Evolutionary conservation across 805 yeast genomes (phyloP), one percentile per base, ranked within the genome.

Genomic region (Metschnikowia matae): DNA sequence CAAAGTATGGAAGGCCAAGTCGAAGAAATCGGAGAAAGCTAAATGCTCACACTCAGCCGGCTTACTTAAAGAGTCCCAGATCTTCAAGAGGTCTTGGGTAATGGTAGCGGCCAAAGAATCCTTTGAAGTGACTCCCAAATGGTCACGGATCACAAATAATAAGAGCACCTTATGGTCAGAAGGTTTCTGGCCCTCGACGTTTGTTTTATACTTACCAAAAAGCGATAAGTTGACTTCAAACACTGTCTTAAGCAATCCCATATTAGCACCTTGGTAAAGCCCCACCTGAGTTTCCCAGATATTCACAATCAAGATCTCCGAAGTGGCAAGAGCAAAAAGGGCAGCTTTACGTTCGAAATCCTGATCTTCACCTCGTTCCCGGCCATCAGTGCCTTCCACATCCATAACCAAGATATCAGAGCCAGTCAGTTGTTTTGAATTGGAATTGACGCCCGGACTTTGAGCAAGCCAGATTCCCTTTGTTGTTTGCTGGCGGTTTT

Each of bases 351-450:
- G 80, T 69, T 94, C 99, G 67, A 94, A 94, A 69, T 94, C 99
- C 68, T 94, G 97, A 68, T 94, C 98, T 61, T 94, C 99, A 23
- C 98, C 98, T 49, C 97, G 80, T 69, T 94, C 99, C 53, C 97
- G 80, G 44, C 99, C 98, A 70, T 94, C 99, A 0, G 97, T 91
- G 44, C 99, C 99, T 70, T 94, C 99, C n/a, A 94, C 98, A 64
- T 94, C 99, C 79, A 94, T 79, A 2, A 94, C 95, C 54, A 89
- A 78, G 10, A 89, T 74, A 54, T 82, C 75, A 26, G 66, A 18
- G 13, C 43, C 46, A 13, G 2, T 10, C 10, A 8, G 29, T 11
- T 50, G 35, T 6, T 15, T 39, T 2, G 44, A 18, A 18, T 48
- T 21, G 23, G 46, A 37, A 44, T 60, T 66, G 21, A 71, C 65